A percentile compares a stretch with the other conserved stretches of the same genome.
Conservation (phyloP, 2,329 filamentous ascomycete species). For the Pyrenophora tritici-repentis region DNA sequence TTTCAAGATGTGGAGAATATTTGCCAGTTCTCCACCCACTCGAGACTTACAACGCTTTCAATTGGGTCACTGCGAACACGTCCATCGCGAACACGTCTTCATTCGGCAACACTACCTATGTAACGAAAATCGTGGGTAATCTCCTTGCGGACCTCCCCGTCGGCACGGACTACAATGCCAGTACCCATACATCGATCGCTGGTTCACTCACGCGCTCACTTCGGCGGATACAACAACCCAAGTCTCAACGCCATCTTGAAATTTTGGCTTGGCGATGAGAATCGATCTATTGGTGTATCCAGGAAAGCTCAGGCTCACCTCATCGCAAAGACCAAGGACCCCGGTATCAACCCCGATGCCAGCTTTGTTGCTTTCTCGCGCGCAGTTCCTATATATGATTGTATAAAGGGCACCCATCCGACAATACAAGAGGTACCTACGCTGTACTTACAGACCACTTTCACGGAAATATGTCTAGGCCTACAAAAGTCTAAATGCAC, state of each 20-base stretch:
- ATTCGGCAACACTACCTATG: neutral
- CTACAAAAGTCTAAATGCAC: no score
- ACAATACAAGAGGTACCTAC: neutral
- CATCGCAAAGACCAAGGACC: neutral
- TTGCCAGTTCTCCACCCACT: neutral
- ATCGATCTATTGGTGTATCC: neutral
- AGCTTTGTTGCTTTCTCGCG: neutral
- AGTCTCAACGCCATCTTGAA: constrained; percentile 4
- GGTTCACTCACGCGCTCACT: neutral
- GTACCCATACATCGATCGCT: neutral
- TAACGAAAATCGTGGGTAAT: neutral
- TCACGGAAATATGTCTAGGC: no score
- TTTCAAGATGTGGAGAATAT: neutral
- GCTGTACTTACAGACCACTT: no score
- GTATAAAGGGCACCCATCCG: neutral
- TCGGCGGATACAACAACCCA: constrained; percentile 3
- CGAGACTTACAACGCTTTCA: no score
- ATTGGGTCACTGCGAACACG: neutral
- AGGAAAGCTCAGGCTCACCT: neutral
- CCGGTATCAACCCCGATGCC: neutral
- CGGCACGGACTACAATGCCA: neutral
- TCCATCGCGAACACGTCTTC: neutral
- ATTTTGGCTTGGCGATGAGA: constrained; percentile 6
- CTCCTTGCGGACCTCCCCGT: neutral
- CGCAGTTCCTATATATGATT: neutral